Conservation (phyloP, 768 basidiomycete genomes). For the Trametes cinnabarina region DNA sequence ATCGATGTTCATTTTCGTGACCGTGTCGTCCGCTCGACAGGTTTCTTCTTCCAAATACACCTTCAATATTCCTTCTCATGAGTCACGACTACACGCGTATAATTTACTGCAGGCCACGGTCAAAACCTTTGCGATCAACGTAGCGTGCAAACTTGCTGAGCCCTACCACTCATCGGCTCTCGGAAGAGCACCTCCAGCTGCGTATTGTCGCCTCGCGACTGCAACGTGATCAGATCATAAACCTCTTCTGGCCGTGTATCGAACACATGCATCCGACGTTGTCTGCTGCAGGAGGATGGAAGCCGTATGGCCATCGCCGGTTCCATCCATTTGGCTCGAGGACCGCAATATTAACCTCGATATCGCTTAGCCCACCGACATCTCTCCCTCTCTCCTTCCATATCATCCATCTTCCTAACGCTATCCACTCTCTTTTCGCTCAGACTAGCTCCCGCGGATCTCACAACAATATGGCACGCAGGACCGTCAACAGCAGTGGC, state of each 20-base stretch:
- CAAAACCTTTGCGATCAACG: too few relatives aligned
- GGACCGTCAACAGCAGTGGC: constrained; percentile 16
- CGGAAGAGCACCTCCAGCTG: too few relatives aligned
- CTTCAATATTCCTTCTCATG: too few relatives aligned
- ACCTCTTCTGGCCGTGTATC: background rate
- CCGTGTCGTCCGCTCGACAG: too few relatives aligned
- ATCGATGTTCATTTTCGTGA: too few relatives aligned
- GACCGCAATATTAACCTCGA: constrained; percentile 8
- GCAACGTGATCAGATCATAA: constrained; percentile 8
- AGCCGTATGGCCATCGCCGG: constrained; percentile 3
- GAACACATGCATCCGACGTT: constrained; percentile 12
- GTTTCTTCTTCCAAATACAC: too few relatives aligned
- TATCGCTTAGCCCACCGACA: constrained; percentile 17
- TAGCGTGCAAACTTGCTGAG: too few relatives aligned
- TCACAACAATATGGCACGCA: constrained; percentile 20
- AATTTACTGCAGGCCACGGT: too few relatives aligned
- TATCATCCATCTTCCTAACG: constrained; percentile 10
- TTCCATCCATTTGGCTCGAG: constrained; percentile 10
- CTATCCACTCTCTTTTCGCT: constrained; percentile 6
- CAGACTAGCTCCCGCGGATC: constrained; percentile 8
- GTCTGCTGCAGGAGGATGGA: background rate
- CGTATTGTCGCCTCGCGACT: background rate
- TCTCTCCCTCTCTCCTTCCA: constrained; percentile 9
- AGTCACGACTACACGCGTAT: too few relatives aligned
- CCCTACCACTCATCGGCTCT: too few relatives aligned